A percentile compares a stretch with the other conserved stretches of the same genome.
These are phyloP conservation scores for Herpotrichia juniperi DNA, from an alignment of 2,329 filamentous ascomycete genomes.

Conservation along the genomic window DNA sequence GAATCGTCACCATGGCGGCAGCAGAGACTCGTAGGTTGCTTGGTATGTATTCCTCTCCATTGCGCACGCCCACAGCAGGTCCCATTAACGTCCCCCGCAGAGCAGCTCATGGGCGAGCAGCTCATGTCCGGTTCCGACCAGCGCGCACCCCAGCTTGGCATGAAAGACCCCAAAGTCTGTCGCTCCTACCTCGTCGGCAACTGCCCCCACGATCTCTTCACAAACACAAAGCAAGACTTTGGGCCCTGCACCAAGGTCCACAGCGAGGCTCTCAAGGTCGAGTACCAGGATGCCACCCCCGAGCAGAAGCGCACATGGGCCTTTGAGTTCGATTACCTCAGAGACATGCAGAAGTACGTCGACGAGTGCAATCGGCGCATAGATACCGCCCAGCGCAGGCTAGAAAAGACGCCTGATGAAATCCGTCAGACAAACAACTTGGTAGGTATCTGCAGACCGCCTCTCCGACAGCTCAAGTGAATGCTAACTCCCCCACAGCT, in stretches of 20 bases:
- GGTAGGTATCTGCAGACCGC: constrained; percentile 48
- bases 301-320: constrained; percentile 78
- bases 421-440: constrained; percentile 92
- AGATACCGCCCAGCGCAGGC: constrained; percentile 82
- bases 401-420: constrained; percentile 98
- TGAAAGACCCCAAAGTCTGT: constrained; percentile 93
- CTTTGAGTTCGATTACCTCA: constrained; percentile 96
- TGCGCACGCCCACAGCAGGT: neutral
- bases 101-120: constrained; percentile 81
- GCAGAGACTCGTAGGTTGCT: constrained; percentile 98
- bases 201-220: constrained; percentile 98
- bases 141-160: constrained; percentile 79
- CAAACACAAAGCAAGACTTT: constrained; percentile 98
- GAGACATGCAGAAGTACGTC: constrained; percentile 95
- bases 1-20: constrained; percentile 80
- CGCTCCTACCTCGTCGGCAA: constrained; percentile 92
- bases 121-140: constrained; percentile 78
- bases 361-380: constrained; percentile 96
- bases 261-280: constrained; percentile 83
- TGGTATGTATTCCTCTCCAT: constrained; percentile 52
- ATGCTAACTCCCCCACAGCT: constrained; percentile 55
- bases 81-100: constrained; percentile 52
- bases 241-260: constrained; percentile 89
- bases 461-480: neutral
- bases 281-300: constrained; percentile 78